Evolutionary conservation across 495 filamentous ascomycete genomes (phyloP), one percentile per base, ranked within the genome.

Genomic region (Neurospora sublineolata): DNA sequence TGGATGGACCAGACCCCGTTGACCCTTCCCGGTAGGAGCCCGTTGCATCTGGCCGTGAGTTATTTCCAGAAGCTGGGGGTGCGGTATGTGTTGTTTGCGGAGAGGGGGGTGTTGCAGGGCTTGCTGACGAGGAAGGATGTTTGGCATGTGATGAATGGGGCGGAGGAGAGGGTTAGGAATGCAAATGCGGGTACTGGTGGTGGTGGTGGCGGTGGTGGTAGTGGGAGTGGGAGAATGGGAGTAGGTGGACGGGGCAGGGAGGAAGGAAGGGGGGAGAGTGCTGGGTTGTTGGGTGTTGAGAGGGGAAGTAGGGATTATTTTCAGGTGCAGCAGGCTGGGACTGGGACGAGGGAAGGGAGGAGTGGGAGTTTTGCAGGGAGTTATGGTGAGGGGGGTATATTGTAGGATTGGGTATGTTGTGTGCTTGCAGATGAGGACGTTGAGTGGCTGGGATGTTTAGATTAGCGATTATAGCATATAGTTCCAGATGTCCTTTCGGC

Each of bases 1-100:
- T 99, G 94, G 94, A 97, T 99, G 92, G 95, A 99, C 78, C 94
- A 97, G 77, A 99, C 95, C 0, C 95, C 95, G 3, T 91, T 99
- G 39, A 97, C 96, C 0, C 86, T 99, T 14, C 91, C 92, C 39
- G 87, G 87, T 40, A 86, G 89, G 58, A 87, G 87, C 68, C 90
- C 86, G 68, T 87, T 98, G 70, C 87, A 92, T 76, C 86, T 99
- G 38, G 92, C 93, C 4, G 88, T 94, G 18, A 89, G 87, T 42
- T 93, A 98, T 86, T 98, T 99, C 82, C 92, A 96, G 82, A 94
- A 93, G 77, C 86, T 99, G 8, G 95, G 95, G 23, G 80, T 99
- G 58, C 87, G 94, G 41, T 97, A 98, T 80, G 89, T 99, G 5
- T 80, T 98, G 3, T 97, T 98, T 80, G 86, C 87, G 46, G 90